These are phyloP conservation scores for Leccinum olivaceopallidum DNA, from an alignment of 768 basidiomycete species.

Conservation along the genomic window DNA sequence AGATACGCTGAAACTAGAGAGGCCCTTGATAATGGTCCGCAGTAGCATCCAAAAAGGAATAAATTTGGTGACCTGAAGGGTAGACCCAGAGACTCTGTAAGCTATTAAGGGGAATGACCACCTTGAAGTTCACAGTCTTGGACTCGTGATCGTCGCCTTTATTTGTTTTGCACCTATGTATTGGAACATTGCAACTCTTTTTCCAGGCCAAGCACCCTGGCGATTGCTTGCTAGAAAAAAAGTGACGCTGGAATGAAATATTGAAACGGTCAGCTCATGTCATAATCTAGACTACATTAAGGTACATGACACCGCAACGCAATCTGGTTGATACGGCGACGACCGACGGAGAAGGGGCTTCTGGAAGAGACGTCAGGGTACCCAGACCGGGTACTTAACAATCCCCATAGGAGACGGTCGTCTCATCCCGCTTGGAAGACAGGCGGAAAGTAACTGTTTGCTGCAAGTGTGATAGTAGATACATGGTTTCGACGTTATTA, in stretches of 20 bases:
- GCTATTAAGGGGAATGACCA: not conserved
- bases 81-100: not conserved
- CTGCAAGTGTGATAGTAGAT: slow-evolving; percentile 27
- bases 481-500: slow-evolving; percentile 33
- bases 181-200: not conserved
- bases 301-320: not conserved
- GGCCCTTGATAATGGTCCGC: not conserved
- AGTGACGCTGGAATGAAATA: slow-evolving; percentile 2
- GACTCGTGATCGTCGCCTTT: not conserved
- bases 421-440: not conserved
- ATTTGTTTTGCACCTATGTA: not conserved
- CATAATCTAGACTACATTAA: slow-evolving; percentile 1
- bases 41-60: not conserved
- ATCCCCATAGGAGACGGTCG: not conserved
- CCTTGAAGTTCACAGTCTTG: not conserved
- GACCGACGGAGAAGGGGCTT: not conserved
- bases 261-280: not conserved
- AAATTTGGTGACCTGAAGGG: not conserved
- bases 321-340: slow-evolving; percentile 7
- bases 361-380: slow-evolving; percentile 1
- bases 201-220: not conserved
- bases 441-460: slow-evolving; percentile 6
- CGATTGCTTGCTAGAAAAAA: not conserved
- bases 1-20: not conserved
- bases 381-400: slow-evolving; percentile 1